These are phyloP conservation scores for Crucibulum laeve DNA, from an alignment of 768 basidiomycete genomes.

Conservation along the genomic window DNA sequence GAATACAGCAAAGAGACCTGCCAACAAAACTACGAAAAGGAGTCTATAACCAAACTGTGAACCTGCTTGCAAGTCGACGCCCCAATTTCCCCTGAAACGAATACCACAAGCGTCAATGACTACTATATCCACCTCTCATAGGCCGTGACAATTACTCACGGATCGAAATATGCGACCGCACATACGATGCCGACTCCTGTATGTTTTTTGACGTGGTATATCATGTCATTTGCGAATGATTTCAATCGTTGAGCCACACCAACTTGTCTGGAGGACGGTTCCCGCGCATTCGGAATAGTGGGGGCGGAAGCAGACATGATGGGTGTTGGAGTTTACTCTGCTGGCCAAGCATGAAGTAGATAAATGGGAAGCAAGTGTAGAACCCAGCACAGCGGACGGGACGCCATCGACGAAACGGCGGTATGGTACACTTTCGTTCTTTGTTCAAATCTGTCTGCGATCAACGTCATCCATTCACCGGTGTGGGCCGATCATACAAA, in stretches of 20 bases:
- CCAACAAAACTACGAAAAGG: conserved; percentile 79
- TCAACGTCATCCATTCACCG: not conserved
- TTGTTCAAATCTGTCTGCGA: conserved; percentile 6
- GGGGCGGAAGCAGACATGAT: conserved; percentile 21
- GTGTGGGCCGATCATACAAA: no score
- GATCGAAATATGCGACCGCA: conserved; percentile 86
- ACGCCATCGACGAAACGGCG: conserved; percentile 30
- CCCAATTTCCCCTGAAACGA: conserved; percentile 77
- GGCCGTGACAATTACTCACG: conserved; percentile 40
- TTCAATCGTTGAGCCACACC: conserved; percentile 20
- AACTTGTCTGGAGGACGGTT: conserved; percentile 6
- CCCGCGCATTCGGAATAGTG: conserved; percentile 6
- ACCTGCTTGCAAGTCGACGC: conserved; percentile 85
- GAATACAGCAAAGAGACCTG: conserved; percentile 79
- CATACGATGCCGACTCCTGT: conserved; percentile 84
- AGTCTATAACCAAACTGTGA: conserved; percentile 81
- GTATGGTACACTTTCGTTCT: conserved; percentile 28
- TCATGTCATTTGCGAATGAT: conserved; percentile 23
- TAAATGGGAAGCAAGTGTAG: conserved; percentile 25
- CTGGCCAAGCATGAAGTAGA: conserved; percentile 18
- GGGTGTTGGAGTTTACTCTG: conserved; percentile 11
- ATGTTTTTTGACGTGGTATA: conserved; percentile 58
- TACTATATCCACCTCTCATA: conserved; percentile 1
- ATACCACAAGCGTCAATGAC: conserved; percentile 4
- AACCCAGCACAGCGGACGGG: conserved; percentile 36